These are phyloP conservation scores for Syncephalastrum monosporum DNA, from an alignment of 371 early-diverging fungal species.

Conservation along the genomic window DNA sequence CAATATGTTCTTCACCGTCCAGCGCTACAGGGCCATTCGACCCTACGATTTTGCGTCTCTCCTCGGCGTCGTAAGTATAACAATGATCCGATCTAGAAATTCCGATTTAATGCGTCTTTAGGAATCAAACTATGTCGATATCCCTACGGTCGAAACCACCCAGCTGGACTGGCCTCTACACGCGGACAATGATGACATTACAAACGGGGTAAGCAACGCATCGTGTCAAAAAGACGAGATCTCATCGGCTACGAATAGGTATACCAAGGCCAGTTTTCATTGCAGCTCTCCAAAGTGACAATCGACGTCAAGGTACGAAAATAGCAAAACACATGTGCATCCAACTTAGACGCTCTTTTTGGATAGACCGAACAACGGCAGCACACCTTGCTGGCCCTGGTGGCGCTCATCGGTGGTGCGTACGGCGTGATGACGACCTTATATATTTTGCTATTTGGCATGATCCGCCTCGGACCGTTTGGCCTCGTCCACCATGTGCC, in stretches of 20 bases:
- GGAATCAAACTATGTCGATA: constrained; percentile 32
- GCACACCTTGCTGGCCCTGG: constrained; percentile 33
- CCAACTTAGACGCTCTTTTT: not conserved
- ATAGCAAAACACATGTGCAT: not conserved
- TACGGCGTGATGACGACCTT: constrained; percentile 39
- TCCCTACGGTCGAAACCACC: constrained; percentile 22
- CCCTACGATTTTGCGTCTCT: constrained; percentile 24
- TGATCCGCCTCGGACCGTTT: constrained; percentile 43
- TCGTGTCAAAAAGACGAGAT: not conserved
- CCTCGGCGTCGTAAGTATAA: constrained; percentile 31
- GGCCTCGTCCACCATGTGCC: constrained; percentile 40
- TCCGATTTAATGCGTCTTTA: constrained; percentile 1
- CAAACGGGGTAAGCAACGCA: constrained; percentile 15
- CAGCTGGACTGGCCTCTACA: constrained; percentile 35
- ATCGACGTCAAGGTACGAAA: constrained; percentile 31
- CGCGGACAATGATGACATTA: constrained; percentile 14
- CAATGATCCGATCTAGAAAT: not conserved
- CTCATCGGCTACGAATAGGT: constrained; percentile 7
- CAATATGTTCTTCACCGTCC: constrained; percentile 23
- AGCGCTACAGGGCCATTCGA: constrained; percentile 30
- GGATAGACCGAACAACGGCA: constrained; percentile 38
- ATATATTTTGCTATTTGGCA: constrained; percentile 43
- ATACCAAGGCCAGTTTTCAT: constrained; percentile 32
- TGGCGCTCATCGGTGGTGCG: constrained; percentile 44
- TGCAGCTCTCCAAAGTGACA: constrained; percentile 32